Evolutionary conservation across 306 rosid genomes (phyloP).

Genomic region (Trifolium subterraneum): DNA sequence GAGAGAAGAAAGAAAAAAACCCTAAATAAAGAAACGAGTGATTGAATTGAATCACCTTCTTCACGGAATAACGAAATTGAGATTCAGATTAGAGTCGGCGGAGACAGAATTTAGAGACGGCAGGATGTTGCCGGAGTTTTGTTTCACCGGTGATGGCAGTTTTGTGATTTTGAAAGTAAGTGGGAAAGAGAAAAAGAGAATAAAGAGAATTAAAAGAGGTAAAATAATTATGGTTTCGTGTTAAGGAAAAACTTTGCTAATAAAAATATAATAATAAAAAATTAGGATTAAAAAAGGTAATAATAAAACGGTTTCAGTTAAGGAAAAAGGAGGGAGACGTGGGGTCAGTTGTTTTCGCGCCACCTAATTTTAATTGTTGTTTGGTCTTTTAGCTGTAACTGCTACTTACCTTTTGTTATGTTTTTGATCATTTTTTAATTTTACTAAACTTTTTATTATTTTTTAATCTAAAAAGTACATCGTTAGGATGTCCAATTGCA

Average conservation of each 20-base stretch:
- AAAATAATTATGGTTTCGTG: constrained; percentile 14
- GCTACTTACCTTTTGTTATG: background rate
- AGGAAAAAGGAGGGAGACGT: constrained; percentile 40
- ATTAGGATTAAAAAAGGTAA: constrained; percentile 4
- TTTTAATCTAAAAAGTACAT: constrained; percentile 16
- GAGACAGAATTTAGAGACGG: constrained; percentile 16
- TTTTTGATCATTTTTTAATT: background rate
- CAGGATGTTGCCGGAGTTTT: constrained; percentile 39
- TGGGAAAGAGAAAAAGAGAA: constrained; percentile 20
- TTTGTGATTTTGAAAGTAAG: constrained; percentile 37
- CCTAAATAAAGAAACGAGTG: constrained; percentile 8
- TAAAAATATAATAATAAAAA: background rate
- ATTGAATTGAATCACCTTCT: constrained; percentile 8
- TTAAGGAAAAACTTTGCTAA: background rate
- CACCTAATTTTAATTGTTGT: constrained; percentile 52
- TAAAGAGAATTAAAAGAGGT: constrained; percentile 31
- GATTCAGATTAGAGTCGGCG: constrained; percentile 28
- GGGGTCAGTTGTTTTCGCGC: constrained; percentile 70
- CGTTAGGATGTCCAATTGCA: background rate
- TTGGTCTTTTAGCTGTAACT: constrained; percentile 17
- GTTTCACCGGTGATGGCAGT: constrained; percentile 44
- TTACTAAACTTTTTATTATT: constrained; percentile 1
- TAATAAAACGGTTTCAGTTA: constrained; percentile 63
- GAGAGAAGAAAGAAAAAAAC: background rate
- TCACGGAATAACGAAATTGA: constrained; percentile 3